Evolutionary conservation across 1,139 yeast genomes (phyloP).

Genomic region (Hemisphaericaspora xylanilytica): DNA sequence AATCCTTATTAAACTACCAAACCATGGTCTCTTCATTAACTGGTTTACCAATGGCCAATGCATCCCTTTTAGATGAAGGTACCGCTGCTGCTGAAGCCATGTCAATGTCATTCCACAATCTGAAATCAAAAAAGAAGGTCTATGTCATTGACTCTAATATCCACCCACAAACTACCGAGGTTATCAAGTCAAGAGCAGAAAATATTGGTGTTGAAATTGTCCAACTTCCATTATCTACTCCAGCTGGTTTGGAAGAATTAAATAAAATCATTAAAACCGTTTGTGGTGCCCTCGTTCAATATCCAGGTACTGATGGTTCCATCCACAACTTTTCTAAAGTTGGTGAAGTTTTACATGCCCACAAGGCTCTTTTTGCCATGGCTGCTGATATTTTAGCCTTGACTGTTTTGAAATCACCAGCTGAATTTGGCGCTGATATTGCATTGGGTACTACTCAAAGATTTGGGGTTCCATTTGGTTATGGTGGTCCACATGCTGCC

Average conservation of each 20-base stretch:
- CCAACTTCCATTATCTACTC: constrained; percentile 53
- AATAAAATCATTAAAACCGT: constrained; percentile 38
- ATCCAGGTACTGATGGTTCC: constrained; percentile 86
- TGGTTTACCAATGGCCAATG: constrained; percentile 89
- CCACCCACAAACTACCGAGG: constrained; percentile 85
- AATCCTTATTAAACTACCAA: constrained; percentile 85
- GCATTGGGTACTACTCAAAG: constrained; percentile 92
- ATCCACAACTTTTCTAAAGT: constrained; percentile 54
- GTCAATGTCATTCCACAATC: constrained; percentile 72
- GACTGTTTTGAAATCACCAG: constrained; percentile 81
- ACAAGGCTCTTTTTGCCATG: constrained; percentile 75
- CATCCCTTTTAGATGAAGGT: constrained; percentile 92
- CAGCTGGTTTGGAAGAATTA: constrained; percentile 44
- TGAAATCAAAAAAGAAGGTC: constrained; percentile 62
- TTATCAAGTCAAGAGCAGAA: constrained; percentile 72
- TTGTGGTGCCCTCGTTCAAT: constrained; percentile 86
- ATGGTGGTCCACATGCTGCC: constrained; percentile 99
- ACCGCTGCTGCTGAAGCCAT: constrained; percentile 98
- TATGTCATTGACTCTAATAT: constrained; percentile 75
- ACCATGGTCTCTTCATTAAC: constrained; percentile 87
- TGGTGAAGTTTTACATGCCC: constrained; percentile 63
- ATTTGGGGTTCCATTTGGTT: constrained; percentile 96
- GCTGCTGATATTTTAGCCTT: constrained; percentile 90
- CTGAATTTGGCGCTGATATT: constrained; percentile 85
- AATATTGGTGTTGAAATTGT: constrained; percentile 69